Percentiles rank a stretch among this genome's conserved stretches.
Conservation (phyloP, 2,329 filamentous ascomycete genomes). For the Pseudogymnoascus sp. region DNA sequence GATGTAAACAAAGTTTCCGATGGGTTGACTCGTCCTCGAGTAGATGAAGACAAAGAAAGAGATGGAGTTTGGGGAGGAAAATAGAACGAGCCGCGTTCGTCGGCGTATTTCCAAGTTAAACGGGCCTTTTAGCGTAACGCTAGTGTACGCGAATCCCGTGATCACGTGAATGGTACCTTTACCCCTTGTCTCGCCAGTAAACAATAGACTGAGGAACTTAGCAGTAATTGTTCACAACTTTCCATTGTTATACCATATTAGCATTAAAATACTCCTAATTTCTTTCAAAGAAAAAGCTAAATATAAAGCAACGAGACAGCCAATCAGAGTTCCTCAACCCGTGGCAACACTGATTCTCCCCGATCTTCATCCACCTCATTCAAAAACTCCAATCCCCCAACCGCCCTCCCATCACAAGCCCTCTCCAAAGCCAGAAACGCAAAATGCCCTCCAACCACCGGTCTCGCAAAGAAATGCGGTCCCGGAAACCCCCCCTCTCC, state of each 20-base stretch:
- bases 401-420: conserved; percentile 64
- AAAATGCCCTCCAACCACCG: conserved; percentile 80
- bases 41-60: conserved; percentile 6
- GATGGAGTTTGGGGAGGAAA: conserved; percentile 4
- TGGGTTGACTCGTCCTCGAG: not conserved
- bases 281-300: not conserved
- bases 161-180: not conserved
- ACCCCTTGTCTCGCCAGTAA: not conserved
- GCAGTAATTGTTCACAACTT: not conserved
- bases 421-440: conserved; percentile 73
- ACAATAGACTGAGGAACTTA: not conserved
- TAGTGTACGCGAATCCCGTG: conserved; percentile 6
- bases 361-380: conserved; percentile 26
- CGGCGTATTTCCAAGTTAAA: conserved; percentile 3
- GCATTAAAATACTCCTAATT: not conserved
- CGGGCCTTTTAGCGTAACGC: conserved; percentile 1
- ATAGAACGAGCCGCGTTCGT: conserved; percentile 3
- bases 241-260: not conserved
- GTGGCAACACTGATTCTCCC: not conserved
- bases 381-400: conserved; percentile 46
- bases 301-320: not conserved
- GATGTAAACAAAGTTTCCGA: not conserved
- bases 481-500: conserved; percentile 66
- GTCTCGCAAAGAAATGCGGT: conserved; percentile 68
- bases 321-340: not conserved